Evolutionary conservation across 306 rosid genomes (phyloP).

Genomic region (Carpinus fangiana): DNA sequence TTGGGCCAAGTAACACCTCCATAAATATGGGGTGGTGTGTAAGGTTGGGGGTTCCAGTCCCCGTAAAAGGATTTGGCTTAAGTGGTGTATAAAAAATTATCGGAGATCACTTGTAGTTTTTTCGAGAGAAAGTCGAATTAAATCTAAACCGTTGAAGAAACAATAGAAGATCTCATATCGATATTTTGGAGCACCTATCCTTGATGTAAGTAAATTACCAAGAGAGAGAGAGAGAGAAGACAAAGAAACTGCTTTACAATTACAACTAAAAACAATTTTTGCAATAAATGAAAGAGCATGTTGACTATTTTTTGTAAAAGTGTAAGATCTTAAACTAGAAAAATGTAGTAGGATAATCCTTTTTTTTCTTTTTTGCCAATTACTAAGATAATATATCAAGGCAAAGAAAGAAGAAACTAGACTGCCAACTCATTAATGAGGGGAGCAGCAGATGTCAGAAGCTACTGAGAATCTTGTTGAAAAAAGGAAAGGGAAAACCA

Average conservation of each 20-base stretch:
- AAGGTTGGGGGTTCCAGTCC: neutral
- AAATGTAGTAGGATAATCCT: no score
- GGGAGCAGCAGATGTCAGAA: neutral
- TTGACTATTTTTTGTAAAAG: neutral
- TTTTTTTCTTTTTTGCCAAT: neutral
- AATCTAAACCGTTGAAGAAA: no score
- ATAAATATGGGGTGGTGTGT: no score
- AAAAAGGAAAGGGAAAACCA: conserved; percentile 9
- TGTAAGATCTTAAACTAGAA: neutral
- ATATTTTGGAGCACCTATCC: no score
- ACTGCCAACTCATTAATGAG: neutral
- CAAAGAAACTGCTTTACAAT: neutral
- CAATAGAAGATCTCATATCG: no score
- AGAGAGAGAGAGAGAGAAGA: conserved; percentile 1
- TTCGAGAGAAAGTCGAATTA: no score
- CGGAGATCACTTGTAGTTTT: no score
- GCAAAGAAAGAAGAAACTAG: neutral
- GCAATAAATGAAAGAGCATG: neutral
- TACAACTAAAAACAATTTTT: neutral
- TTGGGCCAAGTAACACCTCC: neutral
- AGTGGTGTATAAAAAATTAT: no score
- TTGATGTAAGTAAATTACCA: neutral
- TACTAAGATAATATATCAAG: neutral
- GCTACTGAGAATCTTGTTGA: neutral
- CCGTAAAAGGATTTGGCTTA: no score